Base-by-base conservation (phyloP, 495 filamentous ascomycete genomes). In the Tuber umbilicatum region DNA sequence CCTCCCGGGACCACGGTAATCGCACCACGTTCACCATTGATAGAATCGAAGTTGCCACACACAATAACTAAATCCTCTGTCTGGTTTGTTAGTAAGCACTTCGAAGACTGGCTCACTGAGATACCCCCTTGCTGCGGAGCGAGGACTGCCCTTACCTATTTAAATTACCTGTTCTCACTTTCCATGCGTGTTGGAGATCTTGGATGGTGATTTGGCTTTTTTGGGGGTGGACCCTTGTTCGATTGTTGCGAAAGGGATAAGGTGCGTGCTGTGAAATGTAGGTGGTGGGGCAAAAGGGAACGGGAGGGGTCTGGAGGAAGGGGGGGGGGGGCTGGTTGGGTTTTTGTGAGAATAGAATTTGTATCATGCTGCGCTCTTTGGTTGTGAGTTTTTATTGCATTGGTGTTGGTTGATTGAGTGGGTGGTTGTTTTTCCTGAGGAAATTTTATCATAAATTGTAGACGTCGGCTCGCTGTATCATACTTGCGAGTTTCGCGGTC, bases 401-500 rank as follows among this genome's bases (percentile, higher is more conserved):
- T 60, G 84, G 38, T 39, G 10, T 43, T 43, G 41, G 14, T 43
- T 43, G 41, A 43, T 10, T 43, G 41, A 43, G 41, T 5, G 41
- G 41, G 14, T 43, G 10, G 41, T 10, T 43, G 43, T 23, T 47
- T 55, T 55, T 9, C 19, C 19, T 43, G 14, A 16, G 41, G 14
- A 12, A 43, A 10, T 5, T 43, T 5, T 43, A 16, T 43, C 41
- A 43, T 43, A 43, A 43, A 43, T 16, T 43, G 41, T 12, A 43
- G 41, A 43, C 41, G 41, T 43, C 41, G 12, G 41, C 7, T 43
- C 10, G 12, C 10, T 5, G 41, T 43, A 43, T 43, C 41, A 43
- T 10, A 43, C 7, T 43, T 16, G 41, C 5, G 9, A 43, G 14
- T 43, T 43, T 43, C 41, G 12, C 41, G 12, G 7, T 43, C 41